Evolutionary conservation across 2,329 filamentous ascomycete genomes (phyloP), one percentile per base, ranked within the genome.

Genomic region (Cytospora piceae): DNA sequence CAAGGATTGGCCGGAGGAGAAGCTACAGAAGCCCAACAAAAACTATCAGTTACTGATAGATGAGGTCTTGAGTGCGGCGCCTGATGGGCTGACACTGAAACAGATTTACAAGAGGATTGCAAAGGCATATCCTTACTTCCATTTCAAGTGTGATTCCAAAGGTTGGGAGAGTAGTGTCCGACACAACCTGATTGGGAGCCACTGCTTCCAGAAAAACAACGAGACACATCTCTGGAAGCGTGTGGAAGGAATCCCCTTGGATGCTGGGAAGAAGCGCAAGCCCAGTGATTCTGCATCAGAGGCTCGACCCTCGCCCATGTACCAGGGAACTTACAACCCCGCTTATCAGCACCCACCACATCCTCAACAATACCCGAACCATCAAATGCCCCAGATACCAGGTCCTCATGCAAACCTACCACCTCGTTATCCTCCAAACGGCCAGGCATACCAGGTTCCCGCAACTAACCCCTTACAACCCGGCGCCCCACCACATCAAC

Each of bases 111-210:
- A 87, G 74, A 79, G 85, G 58, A 88, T 88, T 61, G 84, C 83
- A 69, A 78, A 80, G 66, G 80, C 79, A 69, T 87, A 87, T 69
- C 85, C 85, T 12, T 87, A 82, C 79, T 88, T 85, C 69, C 84
- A 83, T 69, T 87, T 87, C 71, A 80, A 79, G 62, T 84, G 85
- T 22, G 85, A 86, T 71, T 87, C 85, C 7, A 88, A 87, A 72
- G 85, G 85, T n/a, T 88, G 85, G 85, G 85, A 88, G 73, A 87
- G 85, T 69, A 87, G 85, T 70, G 85, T 88, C n/a, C 83, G 85
- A 0, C 85, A 88, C 70, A 88, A 87, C 64, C 79, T 88, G 32
- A 86, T 87, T 69, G 85, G 85, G 2, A 87, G 87, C 72, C 83
- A 85, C 69, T 85, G 85, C 8, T 88, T 88, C 72, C 80, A 79